Evolutionary conservation across 257 asterid species (phyloP), one percentile per base, ranked within the genome.

Genomic region (Fraxinus americana): DNA sequence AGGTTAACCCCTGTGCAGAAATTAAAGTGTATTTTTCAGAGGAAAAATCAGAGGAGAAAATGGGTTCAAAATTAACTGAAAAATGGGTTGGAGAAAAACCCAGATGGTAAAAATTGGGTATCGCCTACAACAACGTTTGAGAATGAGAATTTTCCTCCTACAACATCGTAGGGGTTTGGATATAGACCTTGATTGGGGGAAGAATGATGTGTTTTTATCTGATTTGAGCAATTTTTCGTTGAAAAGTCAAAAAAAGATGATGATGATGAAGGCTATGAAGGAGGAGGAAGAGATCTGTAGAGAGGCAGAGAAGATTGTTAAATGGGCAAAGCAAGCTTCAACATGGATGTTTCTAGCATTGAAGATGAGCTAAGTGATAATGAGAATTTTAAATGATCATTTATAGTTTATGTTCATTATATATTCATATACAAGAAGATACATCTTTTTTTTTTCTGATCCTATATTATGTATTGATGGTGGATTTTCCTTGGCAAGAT

Each of bases 251-350:
- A 83, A 70, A 35, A 90, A 81, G 1, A 1, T 29, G 86, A 34
- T 92, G 91, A 84, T 84, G 76, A 91, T 87, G 79, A 88, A 89
- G 81, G 96, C 94, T 32, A 81, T 89, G 90, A 83, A 80, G 85
- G 96, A 90, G 41, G 97, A 92, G 87, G 97, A 89, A 76, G 87
- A 77, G 89, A 84, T 94, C 7, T 88, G 87, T 61, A 88, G 88
- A 77, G 98, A 94, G 79, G 98, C 97, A 72, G 96, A 94, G 75
- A 92, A 90, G 71, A 92, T 92, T 84, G 95, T 91, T 73, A 89
- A 88, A 83, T 91, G 96, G 98, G 97, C 98, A 79, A 92, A 92
- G 67, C 97, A 94, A 36, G 97, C 90, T 72, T 94, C 98, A 81
- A 88, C 94, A 85, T 92, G 88, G 93, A 89, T 69, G 66, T 85